A percentile compares a stretch with the other conserved stretches of the same genome.
Conservation (phyloP, 495 filamentous ascomycete genomes). For the Pyrenopolyporus hunteri region DNA sequence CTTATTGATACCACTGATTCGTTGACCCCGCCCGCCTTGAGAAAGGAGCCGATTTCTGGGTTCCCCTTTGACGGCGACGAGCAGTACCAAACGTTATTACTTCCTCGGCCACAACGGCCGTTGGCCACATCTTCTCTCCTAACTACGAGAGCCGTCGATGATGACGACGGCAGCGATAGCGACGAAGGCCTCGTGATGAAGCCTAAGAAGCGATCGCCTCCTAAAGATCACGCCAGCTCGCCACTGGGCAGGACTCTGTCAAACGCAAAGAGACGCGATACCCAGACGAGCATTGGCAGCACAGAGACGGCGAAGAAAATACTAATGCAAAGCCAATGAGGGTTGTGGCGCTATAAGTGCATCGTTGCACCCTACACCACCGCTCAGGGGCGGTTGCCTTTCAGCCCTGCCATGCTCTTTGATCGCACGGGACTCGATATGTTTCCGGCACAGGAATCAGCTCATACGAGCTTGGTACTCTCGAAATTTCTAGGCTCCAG, state of each 20-base stretch:
- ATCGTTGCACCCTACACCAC: not conserved
- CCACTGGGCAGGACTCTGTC: constrained; percentile 42
- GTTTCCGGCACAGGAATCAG: not conserved
- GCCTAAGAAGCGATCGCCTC: constrained; percentile 39
- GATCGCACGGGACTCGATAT: not conserved
- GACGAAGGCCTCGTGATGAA: constrained; percentile 60
- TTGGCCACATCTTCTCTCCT: constrained; percentile 38
- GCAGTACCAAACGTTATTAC: constrained; percentile 33
- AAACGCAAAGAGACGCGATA: constrained; percentile 52
- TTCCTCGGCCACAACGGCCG: constrained; percentile 38
- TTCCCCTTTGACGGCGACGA: constrained; percentile 50
- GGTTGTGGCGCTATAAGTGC: not conserved
- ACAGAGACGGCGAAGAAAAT: constrained; percentile 65
- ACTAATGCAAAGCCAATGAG: constrained; percentile 35
- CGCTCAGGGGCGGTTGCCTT: not conserved
- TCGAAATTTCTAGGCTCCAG: not conserved
- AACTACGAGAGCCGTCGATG: constrained; percentile 45
- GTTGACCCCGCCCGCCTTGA: constrained; percentile 57
- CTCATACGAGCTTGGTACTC: not conserved
- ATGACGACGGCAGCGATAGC: constrained; percentile 62
- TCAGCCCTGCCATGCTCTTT: not conserved
- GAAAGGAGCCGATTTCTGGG: constrained; percentile 50
- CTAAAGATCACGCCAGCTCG: constrained; percentile 36
- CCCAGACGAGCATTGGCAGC: constrained; percentile 58
- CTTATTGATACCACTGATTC: constrained; percentile 58